phyloP scores from a whole-genome alignment of 179 eudicot species.

The Spergularia azorica region DNA sequence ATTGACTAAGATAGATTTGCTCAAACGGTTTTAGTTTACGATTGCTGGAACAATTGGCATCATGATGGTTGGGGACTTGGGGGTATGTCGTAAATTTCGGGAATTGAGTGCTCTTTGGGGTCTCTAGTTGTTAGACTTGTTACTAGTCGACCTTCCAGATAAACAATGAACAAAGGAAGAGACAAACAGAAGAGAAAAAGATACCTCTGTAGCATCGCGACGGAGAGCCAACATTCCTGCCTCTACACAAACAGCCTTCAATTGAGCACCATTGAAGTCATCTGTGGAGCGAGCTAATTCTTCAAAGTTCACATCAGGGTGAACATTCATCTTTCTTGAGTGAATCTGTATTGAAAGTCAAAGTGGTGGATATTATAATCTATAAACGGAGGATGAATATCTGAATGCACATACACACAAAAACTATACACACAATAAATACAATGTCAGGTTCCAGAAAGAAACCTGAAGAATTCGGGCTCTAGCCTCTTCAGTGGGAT shows the following conservation, averaged over 20 bases:
- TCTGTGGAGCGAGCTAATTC: conserved; percentile 96
- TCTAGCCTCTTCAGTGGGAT: conserved; percentile 96
- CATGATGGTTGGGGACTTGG: too few species aligned
- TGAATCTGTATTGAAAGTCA: conserved; percentile 61
- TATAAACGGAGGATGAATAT: not conserved
- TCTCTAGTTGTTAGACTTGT: too few species aligned
- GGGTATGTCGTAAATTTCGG: too few species aligned
- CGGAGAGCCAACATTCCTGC: conserved; percentile 98
- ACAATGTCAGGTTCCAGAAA: too few species aligned
- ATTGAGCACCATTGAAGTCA: conserved; percentile 95
- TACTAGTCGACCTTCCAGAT: too few species aligned
- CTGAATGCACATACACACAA: not conserved
- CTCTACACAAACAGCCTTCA: conserved; percentile 98
- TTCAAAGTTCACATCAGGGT: conserved; percentile 96
- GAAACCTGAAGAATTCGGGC: conserved; percentile 89
- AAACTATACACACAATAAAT: too few species aligned
- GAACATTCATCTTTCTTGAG: conserved; percentile 97
- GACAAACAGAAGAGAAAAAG: not conserved
- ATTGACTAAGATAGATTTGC: too few species aligned
- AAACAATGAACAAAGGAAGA: too few species aligned
- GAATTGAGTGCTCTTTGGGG: too few species aligned
- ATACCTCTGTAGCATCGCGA: conserved; percentile 96
- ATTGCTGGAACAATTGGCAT: too few species aligned
- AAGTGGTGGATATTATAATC: not conserved
- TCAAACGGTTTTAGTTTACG: too few species aligned